phyloP scores from a whole-genome alignment of 2,329 filamentous ascomycete genomes.

The Trichoderma afroharzianum region DNA sequence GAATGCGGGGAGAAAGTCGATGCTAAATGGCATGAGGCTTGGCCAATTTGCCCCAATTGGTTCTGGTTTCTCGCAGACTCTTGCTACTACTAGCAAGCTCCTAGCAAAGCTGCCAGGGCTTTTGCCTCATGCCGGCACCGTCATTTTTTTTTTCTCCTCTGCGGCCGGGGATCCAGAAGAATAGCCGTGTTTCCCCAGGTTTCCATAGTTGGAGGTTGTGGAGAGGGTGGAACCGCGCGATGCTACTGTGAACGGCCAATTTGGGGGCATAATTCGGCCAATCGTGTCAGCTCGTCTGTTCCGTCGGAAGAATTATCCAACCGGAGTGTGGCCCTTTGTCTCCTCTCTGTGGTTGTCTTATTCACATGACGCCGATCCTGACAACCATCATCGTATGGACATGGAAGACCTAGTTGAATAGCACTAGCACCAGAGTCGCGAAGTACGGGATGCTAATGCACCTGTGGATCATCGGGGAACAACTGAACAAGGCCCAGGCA shows the following conservation, averaged over 20 bases:
- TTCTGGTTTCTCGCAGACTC: neutral
- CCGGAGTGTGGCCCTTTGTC: neutral
- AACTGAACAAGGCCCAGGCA: neutral
- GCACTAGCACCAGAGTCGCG: neutral
- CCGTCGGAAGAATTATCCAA: conserved; percentile 12
- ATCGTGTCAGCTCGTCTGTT: neutral
- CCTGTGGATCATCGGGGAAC: neutral
- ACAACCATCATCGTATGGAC: neutral
- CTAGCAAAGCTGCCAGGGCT: neutral
- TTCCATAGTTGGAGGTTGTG: neutral
- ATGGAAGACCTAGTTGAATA: neutral
- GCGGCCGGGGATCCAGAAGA: neutral
- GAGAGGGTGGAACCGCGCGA: neutral
- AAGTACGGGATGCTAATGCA: neutral
- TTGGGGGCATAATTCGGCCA: neutral
- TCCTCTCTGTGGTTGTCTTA: neutral
- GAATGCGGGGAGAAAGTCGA: conserved; percentile 3
- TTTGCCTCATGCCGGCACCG: conserved; percentile 2
- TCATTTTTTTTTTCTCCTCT: neutral
- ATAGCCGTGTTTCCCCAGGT: conserved; percentile 8
- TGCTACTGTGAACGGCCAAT: neutral
- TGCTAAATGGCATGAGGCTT: conserved; percentile 3
- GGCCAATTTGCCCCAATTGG: neutral
- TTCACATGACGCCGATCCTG: neutral
- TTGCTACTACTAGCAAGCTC: neutral